Conservation (phyloP, 1,284 basidiomycete species). For the Cryptococcus sp. region DNA sequence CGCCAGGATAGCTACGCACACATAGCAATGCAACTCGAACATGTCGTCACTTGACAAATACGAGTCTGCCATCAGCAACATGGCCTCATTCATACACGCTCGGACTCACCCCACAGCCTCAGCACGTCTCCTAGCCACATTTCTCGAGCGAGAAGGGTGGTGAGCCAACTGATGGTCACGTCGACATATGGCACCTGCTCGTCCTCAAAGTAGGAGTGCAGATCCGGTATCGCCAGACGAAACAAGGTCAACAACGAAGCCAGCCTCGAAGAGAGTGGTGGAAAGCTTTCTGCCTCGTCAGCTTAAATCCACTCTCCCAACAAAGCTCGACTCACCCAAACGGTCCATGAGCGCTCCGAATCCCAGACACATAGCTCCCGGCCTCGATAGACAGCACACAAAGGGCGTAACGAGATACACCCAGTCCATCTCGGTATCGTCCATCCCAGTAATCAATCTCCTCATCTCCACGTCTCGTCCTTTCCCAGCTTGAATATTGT, state of each 20-base stretch:
- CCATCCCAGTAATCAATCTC: constrained; percentile 5
- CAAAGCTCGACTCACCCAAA: constrained; percentile 25
- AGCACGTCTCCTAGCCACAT: constrained; percentile 45
- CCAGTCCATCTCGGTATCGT: constrained; percentile 30
- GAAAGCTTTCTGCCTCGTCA: constrained; percentile 23
- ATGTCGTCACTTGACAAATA: constrained; percentile 43
- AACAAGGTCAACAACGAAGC: constrained; percentile 41
- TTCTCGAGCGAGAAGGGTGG: constrained; percentile 36
- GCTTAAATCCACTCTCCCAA: background rate
- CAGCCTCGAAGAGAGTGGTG: constrained; percentile 35
- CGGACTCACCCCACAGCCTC: constrained; percentile 40
- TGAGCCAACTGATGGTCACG: constrained; percentile 42
- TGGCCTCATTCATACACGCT: background rate
- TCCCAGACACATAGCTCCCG: constrained; percentile 34
- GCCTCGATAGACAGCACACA: constrained; percentile 34
- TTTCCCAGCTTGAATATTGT: constrained; percentile 19
- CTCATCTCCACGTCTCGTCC: constrained; percentile 19
- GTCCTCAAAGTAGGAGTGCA: constrained; percentile 44
- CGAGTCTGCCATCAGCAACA: constrained; percentile 25
- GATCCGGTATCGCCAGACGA: constrained; percentile 36
- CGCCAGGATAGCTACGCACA: constrained; percentile 41
- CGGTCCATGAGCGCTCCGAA: constrained; percentile 37
- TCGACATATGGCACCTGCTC: constrained; percentile 43
- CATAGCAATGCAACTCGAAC: constrained; percentile 44
- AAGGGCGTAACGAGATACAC: constrained; percentile 42